Conservation (phyloP, 169 alveolate species). For the Plasmodium knowlesi region DNA sequence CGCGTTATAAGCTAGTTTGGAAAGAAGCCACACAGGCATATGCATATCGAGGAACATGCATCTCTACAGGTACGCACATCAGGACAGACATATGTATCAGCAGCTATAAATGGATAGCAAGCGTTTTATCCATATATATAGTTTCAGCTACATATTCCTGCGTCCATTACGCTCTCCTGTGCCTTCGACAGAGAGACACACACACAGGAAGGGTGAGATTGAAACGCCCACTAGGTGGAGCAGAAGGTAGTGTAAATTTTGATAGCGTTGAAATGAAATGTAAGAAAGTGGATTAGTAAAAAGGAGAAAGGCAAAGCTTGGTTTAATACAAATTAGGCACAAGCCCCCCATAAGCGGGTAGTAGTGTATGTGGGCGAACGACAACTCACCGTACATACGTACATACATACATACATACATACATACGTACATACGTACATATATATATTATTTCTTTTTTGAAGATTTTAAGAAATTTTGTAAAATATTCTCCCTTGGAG, state of each 20-base stretch:
- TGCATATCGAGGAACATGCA: neutral
- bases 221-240: neutral
- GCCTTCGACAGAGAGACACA: neutral
- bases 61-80: neutral
- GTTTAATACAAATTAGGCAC: neutral
- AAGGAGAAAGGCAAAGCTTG: neutral
- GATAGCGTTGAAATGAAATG: neutral
- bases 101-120: neutral
- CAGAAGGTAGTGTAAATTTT: neutral
- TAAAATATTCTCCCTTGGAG: neutral
- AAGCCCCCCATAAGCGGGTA: neutral
- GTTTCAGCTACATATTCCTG: neutral
- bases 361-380: no score
- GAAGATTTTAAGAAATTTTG: neutral
- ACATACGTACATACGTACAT: no score
- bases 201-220: neutral
- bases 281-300: neutral
- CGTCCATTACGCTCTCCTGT: neutral
- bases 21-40: constrained; percentile 5
- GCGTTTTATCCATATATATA: neutral
- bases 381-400: neutral
- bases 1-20: neutral
- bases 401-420: neutral
- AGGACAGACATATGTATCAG: neutral
- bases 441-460: neutral